These are phyloP conservation scores for Penicillium mononematosum DNA, from an alignment of 495 filamentous ascomycete species.

Conservation along the genomic window DNA sequence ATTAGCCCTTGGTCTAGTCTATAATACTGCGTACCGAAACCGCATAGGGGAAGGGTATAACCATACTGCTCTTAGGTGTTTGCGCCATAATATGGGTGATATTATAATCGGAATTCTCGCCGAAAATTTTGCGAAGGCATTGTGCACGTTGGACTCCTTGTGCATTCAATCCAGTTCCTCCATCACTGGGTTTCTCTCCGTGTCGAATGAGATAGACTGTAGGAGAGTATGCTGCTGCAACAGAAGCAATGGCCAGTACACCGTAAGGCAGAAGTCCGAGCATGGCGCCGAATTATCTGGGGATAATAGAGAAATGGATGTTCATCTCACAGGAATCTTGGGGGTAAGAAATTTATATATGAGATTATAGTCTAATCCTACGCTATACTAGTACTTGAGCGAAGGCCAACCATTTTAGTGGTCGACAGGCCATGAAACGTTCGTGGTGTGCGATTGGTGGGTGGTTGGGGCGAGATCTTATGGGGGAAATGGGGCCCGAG, in stretches of 20 bases:
- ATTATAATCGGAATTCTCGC: constrained; percentile 43
- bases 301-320: not conserved
- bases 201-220: constrained; percentile 58
- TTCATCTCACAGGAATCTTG: not conserved
- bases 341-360: not conserved
- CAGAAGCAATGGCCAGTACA: constrained; percentile 24
- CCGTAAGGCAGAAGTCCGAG: constrained; percentile 14
- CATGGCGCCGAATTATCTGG: constrained; percentile 1
- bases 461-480: constrained; percentile 4
- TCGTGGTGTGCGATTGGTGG: constrained; percentile 12
- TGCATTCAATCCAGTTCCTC: constrained; percentile 42
- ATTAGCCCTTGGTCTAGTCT: not conserved
- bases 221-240: constrained; percentile 24
- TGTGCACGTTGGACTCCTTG: constrained; percentile 50
- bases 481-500: not conserved
- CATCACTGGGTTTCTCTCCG: constrained; percentile 54
- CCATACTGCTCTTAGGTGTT: constrained; percentile 47
- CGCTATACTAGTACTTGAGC: not conserved
- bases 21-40: not conserved
- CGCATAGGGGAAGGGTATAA: not conserved
- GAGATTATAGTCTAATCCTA: too few relatives aligned
- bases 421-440: constrained; percentile 15
- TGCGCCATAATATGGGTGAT: constrained; percentile 55
- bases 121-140: constrained; percentile 50
- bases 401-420: constrained; percentile 12